Conservation (phyloP, 2,329 filamentous ascomycete genomes). For the Trichoderma sp. region DNA sequence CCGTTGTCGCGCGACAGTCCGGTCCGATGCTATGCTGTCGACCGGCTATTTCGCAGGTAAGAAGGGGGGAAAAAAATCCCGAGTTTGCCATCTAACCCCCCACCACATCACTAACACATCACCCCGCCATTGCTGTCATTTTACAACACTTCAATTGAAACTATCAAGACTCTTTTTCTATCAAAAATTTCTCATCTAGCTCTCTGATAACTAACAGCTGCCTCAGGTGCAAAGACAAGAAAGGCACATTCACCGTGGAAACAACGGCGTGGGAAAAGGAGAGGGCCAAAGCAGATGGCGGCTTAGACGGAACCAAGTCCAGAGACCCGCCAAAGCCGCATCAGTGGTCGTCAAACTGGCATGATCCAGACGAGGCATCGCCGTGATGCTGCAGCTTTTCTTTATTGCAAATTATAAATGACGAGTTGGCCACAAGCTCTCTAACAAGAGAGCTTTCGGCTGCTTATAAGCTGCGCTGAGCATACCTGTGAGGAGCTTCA, state of each 20-base stretch:
- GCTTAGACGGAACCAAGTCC: neutral
- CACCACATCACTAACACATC: neutral
- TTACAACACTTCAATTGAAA: neutral
- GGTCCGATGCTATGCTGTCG: slow-evolving; percentile 58
- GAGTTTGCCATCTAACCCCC: slow-evolving; percentile 30
- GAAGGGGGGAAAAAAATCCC: slow-evolving; percentile 37
- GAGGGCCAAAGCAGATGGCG: slow-evolving; percentile 23
- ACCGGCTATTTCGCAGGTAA: slow-evolving; percentile 62
- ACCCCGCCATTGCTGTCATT: neutral
- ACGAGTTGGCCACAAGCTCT: neutral
- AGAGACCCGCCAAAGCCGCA: slow-evolving; percentile 30
- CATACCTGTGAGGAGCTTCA: neutral
- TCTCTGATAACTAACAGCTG: neutral
- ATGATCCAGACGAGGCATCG: slow-evolving; percentile 36
- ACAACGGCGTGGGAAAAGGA: slow-evolving; percentile 63
- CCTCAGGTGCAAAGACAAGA: slow-evolving; percentile 58
- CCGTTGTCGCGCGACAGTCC: slow-evolving; percentile 49
- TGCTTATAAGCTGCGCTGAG: neutral
- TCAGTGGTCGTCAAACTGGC: slow-evolving; percentile 42
- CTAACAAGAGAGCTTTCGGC: neutral
- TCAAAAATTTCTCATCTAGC: neutral
- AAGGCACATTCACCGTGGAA: slow-evolving; percentile 61
- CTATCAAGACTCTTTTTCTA: neutral
- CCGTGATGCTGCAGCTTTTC: slow-evolving; percentile 21
- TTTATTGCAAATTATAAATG: neutral